Percentiles rank a stretch among this genome's conserved stretches.
Evolutionary conservation across 257 asterid genomes (phyloP).

Genomic region (Eucommia ulmoides): DNA sequence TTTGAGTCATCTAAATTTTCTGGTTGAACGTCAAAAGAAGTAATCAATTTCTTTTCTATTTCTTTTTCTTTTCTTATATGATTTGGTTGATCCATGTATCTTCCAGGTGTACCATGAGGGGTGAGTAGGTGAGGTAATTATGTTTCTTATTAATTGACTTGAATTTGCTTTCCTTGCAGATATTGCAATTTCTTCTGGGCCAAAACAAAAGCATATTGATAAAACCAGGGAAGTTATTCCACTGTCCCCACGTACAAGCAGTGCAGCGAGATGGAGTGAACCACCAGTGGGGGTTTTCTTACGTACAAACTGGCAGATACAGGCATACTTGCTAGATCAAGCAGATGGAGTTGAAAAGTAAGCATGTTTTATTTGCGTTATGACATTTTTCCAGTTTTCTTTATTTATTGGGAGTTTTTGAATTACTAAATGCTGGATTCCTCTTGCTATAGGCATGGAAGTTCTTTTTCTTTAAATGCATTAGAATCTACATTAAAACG

Average conservation of each 20-base stretch:
- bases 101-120: neutral
- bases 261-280: constrained; percentile 21
- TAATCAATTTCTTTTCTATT: too few relatives aligned
- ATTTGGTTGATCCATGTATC: neutral
- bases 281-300: constrained; percentile 46
- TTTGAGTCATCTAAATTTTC: neutral
- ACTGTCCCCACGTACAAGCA: constrained; percentile 23
- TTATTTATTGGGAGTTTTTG: neutral
- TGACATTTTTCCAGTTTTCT: neutral
- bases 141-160: neutral
- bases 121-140: neutral
- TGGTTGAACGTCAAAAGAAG: neutral
- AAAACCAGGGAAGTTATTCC: constrained; percentile 25
- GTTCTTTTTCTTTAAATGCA: constrained; percentile 57
- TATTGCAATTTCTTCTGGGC: constrained; percentile 26
- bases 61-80: too few relatives aligned
- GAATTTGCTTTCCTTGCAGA: constrained; percentile 18
- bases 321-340: constrained; percentile 79
- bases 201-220: constrained; percentile 21
- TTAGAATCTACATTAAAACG: constrained; percentile 61
- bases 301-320: constrained; percentile 91
- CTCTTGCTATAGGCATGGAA: constrained; percentile 45
- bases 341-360: constrained; percentile 72
- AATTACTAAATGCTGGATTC: neutral
- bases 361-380: constrained; percentile 8